Base-by-base conservation (phyloP, 352 stramenopile genomes). In the Globisporangium irregulare region DNA sequence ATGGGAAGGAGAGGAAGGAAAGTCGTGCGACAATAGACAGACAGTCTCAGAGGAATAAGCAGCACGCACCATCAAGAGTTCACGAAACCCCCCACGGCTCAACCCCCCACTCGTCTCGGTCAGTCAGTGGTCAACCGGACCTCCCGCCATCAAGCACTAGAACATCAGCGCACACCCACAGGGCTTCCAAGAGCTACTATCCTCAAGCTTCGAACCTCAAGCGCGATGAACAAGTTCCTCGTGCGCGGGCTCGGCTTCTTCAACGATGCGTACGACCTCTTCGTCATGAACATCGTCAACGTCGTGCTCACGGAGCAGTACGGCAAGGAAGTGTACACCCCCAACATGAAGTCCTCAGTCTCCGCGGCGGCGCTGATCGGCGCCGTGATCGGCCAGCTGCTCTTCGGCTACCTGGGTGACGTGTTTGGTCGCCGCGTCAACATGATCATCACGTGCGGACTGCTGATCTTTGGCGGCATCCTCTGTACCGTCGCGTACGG, bases 251-350 rank as follows among this genome's bases (percentile, higher is more conserved):
- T 93, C 64, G 82, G 85, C 62, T 92, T 92, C 74, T 92, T 85
- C 73, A 90, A 90, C 56, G 84, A 90, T 69, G 78, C 84, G 34
- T 92, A 90, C 73, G 84, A 92, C 46, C 79, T 92, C n/a, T 91
- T 92, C 65, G 81, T 91, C 60, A 90, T 92, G 82, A 92, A 92
- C 68, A 74, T 93, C 12, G 73, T 91, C 72, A 93, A 93, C 75
- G 74, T 93, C 65, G 81, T 93, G 66, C 82, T 93, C 61, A 84
- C 79, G n/a, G 81, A 93, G 69, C 78, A 90, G 64, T 91, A 87
- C 66, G 76, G 73, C 63, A 78, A 81, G 48, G 46, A 85, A 53
- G 78, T 84, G 8, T 91, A 91, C 70, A 86, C 83, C 57, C 74
- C 83, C 14, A 70, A 59, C 38, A 73, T 89, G 63, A 91, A 91